Conservation (phyloP, 345 rosid species). For the Syzygium aqueum region DNA sequence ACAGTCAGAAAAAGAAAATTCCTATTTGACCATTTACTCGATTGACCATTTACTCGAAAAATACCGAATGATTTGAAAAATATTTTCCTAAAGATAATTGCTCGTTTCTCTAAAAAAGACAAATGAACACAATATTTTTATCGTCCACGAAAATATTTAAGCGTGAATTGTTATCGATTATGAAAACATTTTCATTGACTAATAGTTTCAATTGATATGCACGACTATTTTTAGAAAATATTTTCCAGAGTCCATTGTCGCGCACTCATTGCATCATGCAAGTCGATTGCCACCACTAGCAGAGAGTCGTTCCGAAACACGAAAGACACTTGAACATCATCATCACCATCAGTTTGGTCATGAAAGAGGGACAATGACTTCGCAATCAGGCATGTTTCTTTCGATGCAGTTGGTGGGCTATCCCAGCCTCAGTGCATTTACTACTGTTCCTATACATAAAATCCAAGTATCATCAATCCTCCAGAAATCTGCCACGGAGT, state of each 20-base stretch:
- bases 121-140: too few species aligned
- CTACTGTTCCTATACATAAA: neutral
- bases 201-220: too few species aligned
- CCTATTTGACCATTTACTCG: neutral
- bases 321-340: neutral
- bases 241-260: neutral
- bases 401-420: neutral
- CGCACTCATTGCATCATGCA: neutral
- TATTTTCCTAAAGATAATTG: too few species aligned
- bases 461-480: neutral
- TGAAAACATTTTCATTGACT: neutral
- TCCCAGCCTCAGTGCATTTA: neutral
- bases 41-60: neutral
- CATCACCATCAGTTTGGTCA: neutral
- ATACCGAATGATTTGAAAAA: too few species aligned
- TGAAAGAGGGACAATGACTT: neutral
- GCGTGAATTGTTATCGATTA: too few species aligned
- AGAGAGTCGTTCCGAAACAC: neutral
- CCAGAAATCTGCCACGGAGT: neutral
- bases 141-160: too few species aligned
- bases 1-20: too few species aligned
- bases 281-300: neutral
- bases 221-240: too few species aligned
- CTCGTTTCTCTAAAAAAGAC: too few species aligned
- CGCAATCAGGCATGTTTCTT: neutral